Percentiles rank a stretch among this genome's conserved stretches.
phyloP scores from a whole-genome alignment of 1,139 yeast species.

The Suhomyces anneliseae region DNA sequence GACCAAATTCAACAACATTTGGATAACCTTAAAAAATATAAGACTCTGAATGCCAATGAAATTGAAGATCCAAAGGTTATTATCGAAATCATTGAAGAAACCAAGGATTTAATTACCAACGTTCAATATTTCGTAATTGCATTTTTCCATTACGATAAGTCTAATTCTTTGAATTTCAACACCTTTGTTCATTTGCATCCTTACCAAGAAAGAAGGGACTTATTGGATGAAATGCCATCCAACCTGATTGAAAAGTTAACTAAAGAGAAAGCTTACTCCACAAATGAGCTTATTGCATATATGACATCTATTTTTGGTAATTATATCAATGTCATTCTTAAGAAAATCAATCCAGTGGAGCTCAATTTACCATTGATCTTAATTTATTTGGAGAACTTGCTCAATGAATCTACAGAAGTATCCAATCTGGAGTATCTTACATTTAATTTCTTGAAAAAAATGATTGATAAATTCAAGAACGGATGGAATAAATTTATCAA shows the following conservation, averaged over 20 bases:
- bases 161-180: slow-evolving; percentile 44
- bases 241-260: slow-evolving; percentile 18
- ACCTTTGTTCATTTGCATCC: slow-evolving; percentile 48
- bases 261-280: slow-evolving; percentile 39
- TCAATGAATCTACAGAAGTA: slow-evolving; percentile 29
- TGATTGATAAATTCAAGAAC: slow-evolving; percentile 50
- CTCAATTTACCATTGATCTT: slow-evolving; percentile 38
- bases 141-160: slow-evolving; percentile 61
- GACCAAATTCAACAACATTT: slow-evolving; percentile 14
- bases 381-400: slow-evolving; percentile 41
- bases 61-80: slow-evolving; percentile 45
- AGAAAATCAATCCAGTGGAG: slow-evolving; percentile 39
- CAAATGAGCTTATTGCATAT: slow-evolving; percentile 48
- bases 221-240: slow-evolving; percentile 23
- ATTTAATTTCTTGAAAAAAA: slow-evolving; percentile 50
- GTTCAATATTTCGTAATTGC: slow-evolving; percentile 66
- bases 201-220: slow-evolving; percentile 32
- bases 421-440: slow-evolving; percentile 63
- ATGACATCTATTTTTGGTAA: slow-evolving; percentile 60
- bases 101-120: slow-evolving; percentile 35
- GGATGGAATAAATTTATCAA: slow-evolving; percentile 64
- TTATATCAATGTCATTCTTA: slow-evolving; percentile 36
- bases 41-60: slow-evolving; percentile 20
- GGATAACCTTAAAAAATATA: slow-evolving; percentile 14
- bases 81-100: slow-evolving; percentile 38